Base-by-base conservation (phyloP, 1,284 basidiomycete genomes). In the Papiliotrema laurentii region DNA sequence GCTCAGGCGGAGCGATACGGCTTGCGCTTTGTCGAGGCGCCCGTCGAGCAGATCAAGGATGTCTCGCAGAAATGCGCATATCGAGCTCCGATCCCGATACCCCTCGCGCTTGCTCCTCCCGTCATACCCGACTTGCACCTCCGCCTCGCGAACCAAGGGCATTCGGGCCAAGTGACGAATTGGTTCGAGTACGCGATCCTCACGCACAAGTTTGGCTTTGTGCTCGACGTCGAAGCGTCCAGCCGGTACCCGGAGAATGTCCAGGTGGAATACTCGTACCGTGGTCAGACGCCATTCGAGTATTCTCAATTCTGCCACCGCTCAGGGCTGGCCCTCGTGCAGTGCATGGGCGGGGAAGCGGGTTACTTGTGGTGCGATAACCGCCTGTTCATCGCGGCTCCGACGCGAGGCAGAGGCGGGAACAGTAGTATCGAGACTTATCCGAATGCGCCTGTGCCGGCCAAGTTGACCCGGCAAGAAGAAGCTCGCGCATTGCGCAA, bases 331-430 rank as follows among this genome's bases (percentile, higher is more conserved):
- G 89, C 87, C 4, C 87, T 94, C 59, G 83, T 90, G 14, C 89
- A 93, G 66, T 84, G 91, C 45, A 63, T 89, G n/a, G 87, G 86
- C 2, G 85, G 83, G 1, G 69, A 78, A 13, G 77, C 83, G 47
- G 90, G 90, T 0, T 92, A 91, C 72, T 74, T 90, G 49, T 93
- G 90, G 78, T 76, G 89, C 54, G 90, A 87, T 51, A 96, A 96
- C 68, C 78, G 90, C 30, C 77, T 93, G 47, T 69, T 72, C 47
- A 67, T 74, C 44, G 63, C 64, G 4, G 68, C 69, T 3, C 68
- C 69, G 0, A 63, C 58, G 25, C 50, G 61, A 27, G 30, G 59
- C 25, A 34, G 48, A 34, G 55, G 50, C 37, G 51, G 35, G 39
- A 47, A 75, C 66, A 10, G 77, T 75, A 27, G 83, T 83, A 3